Evolutionary conservation across 2,329 filamentous ascomycete species (phyloP).

Genomic region (Hysterium pulicare): DNA sequence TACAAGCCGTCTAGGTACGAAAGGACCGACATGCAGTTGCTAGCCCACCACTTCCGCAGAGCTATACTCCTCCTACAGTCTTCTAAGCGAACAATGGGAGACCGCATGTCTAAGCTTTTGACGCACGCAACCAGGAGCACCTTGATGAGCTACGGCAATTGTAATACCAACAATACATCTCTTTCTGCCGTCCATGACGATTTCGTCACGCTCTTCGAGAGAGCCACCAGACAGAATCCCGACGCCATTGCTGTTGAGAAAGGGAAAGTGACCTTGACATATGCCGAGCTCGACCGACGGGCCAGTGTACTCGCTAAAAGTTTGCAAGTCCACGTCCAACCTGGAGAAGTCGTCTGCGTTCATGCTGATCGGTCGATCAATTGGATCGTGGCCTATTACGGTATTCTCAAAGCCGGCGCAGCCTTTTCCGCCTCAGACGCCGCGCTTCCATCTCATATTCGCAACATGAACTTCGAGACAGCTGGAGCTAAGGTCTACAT

Average conservation of each 20-base stretch:
- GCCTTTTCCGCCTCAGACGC: conserved; percentile 32
- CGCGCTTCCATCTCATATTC: conserved; percentile 15
- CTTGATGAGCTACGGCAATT: conserved; percentile 11
- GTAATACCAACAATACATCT: conserved; percentile 6
- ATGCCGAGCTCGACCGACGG: conserved; percentile 5
- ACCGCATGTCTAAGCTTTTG: conserved; percentile 1
- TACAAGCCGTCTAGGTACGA: conserved; percentile 5
- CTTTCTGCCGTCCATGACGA: conserved; percentile 6
- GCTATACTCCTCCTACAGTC: background rate
- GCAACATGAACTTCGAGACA: conserved; percentile 18
- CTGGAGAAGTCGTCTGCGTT: conserved; percentile 31
- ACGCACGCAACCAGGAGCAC: background rate
- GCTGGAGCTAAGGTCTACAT: conserved; percentile 25
- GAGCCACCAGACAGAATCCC: conserved; percentile 5
- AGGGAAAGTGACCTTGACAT: conserved; percentile 4
- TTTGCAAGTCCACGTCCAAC: conserved; percentile 6
- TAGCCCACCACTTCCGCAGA: conserved; percentile 1
- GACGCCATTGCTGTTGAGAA: conserved; percentile 6
- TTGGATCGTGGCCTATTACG: conserved; percentile 37
- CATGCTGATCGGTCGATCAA: conserved; percentile 31
- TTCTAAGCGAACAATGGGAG: background rate
- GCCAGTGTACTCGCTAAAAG: background rate
- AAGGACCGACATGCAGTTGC: background rate
- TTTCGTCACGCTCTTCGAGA: conserved; percentile 15
- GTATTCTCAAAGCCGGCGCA: conserved; percentile 29